Conservation (phyloP, 306 rosid species). For the Cucurbita argyrosperma region DNA sequence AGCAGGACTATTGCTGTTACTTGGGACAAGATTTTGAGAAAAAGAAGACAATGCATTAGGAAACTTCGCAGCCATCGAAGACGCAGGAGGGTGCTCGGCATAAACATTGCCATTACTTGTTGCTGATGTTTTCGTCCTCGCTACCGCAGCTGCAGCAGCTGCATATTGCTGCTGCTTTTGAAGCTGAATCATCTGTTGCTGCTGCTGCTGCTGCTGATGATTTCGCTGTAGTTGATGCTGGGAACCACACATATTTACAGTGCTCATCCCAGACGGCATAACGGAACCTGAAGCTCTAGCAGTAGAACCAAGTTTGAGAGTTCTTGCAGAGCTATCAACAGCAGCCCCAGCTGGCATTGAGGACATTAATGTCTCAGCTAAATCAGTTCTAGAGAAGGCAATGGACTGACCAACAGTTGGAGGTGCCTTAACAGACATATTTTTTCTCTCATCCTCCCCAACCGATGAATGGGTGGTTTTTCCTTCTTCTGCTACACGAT, state of each 20-base stretch:
- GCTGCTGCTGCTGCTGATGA: conserved; percentile 31
- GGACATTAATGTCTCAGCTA: conserved; percentile 36
- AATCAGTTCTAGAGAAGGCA: conserved; percentile 66
- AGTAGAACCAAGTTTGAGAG: conserved; percentile 42
- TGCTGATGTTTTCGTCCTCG: conserved; percentile 41
- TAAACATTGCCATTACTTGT: conserved; percentile 57
- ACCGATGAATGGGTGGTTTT: conserved; percentile 36
- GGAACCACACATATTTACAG: conserved; percentile 22
- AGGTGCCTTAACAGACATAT: conserved; percentile 32
- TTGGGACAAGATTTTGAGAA: conserved; percentile 59
- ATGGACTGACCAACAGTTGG: conserved; percentile 57
- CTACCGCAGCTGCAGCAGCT: conserved; percentile 29
- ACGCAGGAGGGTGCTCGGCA: conserved; percentile 54
- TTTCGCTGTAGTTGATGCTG: conserved; percentile 66
- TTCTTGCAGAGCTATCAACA: conserved; percentile 60
- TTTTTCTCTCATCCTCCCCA: conserved; percentile 63
- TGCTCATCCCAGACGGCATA: conserved; percentile 27
- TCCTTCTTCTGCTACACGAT: conserved; percentile 48
- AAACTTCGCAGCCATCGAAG: conserved; percentile 61
- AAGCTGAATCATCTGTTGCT: conserved; percentile 43
- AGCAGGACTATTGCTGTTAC: conserved; percentile 42
- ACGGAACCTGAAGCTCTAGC: conserved; percentile 37
- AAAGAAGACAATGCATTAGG: conserved; percentile 51
- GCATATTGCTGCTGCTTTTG: conserved; percentile 52
- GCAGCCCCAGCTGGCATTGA: conserved; percentile 33